Evolutionary conservation across 1,284 basidiomycete species (phyloP).

Genomic region (Apiotrichum gamsii): DNA sequence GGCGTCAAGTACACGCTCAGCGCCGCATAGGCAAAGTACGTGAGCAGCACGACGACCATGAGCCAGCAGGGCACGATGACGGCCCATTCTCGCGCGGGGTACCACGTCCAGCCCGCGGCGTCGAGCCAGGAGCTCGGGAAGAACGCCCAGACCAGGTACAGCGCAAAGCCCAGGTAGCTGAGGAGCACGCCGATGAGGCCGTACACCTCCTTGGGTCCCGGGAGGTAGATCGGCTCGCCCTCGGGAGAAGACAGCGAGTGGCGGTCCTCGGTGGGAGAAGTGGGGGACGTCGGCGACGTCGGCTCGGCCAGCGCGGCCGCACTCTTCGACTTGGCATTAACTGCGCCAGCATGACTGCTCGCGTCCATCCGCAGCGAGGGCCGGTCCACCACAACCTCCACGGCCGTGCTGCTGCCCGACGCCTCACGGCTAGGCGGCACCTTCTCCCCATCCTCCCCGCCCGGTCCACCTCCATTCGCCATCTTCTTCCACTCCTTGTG

Average conservation of each 20-base stretch:
- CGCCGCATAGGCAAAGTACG: constrained; percentile 70
- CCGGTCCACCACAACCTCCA: neutral
- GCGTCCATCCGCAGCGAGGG: too few species aligned
- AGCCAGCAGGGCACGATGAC: constrained; percentile 75
- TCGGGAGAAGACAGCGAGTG: too few species aligned
- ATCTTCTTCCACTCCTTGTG: neutral
- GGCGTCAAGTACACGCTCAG: constrained; percentile 68
- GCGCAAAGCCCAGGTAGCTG: constrained; percentile 62
- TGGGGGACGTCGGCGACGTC: too few species aligned
- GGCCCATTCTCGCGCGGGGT: constrained; percentile 83
- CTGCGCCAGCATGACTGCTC: too few species aligned
- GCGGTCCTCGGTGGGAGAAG: too few species aligned
- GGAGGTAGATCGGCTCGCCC: too few species aligned
- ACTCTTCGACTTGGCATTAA: too few species aligned
- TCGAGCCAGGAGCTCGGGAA: constrained; percentile 55
- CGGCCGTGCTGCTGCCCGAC: too few species aligned
- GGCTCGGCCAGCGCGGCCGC: too few species aligned
- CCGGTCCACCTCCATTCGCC: neutral
- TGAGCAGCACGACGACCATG: constrained; percentile 63
- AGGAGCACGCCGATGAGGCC: constrained; percentile 77
- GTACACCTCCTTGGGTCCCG: constrained; percentile 61
- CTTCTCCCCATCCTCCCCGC: too few species aligned
- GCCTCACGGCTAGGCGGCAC: too few species aligned
- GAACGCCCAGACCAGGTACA: constrained; percentile 64
- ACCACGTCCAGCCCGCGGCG: constrained; percentile 68